These are phyloP conservation scores for Apophysomyces sp. DNA, from an alignment of 371 early-diverging fungal species.

Conservation along the genomic window DNA sequence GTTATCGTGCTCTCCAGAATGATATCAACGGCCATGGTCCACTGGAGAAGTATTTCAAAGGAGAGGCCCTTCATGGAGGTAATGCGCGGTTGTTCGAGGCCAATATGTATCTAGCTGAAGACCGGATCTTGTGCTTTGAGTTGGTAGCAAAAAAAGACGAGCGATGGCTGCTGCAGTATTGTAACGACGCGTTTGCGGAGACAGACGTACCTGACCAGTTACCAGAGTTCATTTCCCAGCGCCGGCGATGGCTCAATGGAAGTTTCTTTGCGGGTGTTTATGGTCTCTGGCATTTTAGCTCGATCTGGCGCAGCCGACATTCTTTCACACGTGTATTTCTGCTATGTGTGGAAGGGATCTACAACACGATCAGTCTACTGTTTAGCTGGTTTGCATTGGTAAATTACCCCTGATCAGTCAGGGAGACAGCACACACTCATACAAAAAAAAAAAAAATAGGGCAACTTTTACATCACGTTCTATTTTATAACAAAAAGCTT, in stretches of 20 bases:
- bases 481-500: constrained; percentile 74
- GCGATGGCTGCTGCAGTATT: constrained; percentile 69
- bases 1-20: constrained; percentile 58
- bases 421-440: background rate
- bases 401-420: constrained; percentile 39
- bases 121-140: constrained; percentile 79
- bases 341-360: constrained; percentile 68
- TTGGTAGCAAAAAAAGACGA: constrained; percentile 65
- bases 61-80: constrained; percentile 52
- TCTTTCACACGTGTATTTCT: constrained; percentile 61
- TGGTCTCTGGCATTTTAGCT: constrained; percentile 74
- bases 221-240: constrained; percentile 68
- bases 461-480: constrained; percentile 86
- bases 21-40: constrained; percentile 61
- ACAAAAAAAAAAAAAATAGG: constrained; percentile 29
- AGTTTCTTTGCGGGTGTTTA: constrained; percentile 72
- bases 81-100: constrained; percentile 59
- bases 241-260: constrained; percentile 77
- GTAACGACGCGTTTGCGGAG: constrained; percentile 66
- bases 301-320: constrained; percentile 78
- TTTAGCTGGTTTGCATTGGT: constrained; percentile 84
- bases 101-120: constrained; percentile 81
- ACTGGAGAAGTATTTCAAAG: constrained; percentile 64
- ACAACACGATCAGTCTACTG: constrained; percentile 69
- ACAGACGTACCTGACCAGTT: constrained; percentile 73